Base-by-base conservation (phyloP, 2,329 filamentous ascomycete species). In the Claviceps purpurea region DNA sequence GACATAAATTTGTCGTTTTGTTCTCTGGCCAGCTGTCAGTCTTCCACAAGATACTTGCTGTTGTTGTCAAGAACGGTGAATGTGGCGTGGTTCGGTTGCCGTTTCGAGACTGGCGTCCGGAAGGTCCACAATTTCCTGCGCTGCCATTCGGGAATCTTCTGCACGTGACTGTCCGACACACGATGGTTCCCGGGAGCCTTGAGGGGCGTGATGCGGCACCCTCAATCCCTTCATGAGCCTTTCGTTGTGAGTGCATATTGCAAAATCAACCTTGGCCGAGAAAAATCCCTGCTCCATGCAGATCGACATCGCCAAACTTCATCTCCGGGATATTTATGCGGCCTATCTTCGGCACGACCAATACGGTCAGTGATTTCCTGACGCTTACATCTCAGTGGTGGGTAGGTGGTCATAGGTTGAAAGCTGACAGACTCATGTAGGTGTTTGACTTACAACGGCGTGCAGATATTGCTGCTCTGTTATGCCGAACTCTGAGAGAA, bases 131-230 rank as follows among this genome's bases (percentile, higher is more conserved):
- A 49, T 45, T 52, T 53, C 34, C 50, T 46, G 38, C 43, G 40
- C 30, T 49, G 49, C 41, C 13, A 51, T 51, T 54, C 52, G 52
- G 44, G 52, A 49, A 50, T 34, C 37, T 5, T 4, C n/a, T 10
- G 22, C 57, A 62, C 60, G 60, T 62, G 60, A 62, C 50, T 37
- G 30, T 34, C 4, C 26, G 53, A 53, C 54, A 52, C 49, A 44
- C 50, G 51, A 56, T 57, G 54, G 49, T 54, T 53, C 55, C 53
- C 47, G 55, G 55, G 50, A 47, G 26, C n/a, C 48, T 42, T 58
- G 57, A 58, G 59, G 60, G 58, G 58, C 57, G 46, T 48, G 50
- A 59, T 59, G 55, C 53, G 58, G 59, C 52, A 52, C 53, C 56
- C 56, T 56, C 55, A 56, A 54, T 57, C 57, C 56, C 55, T 55